Evolutionary conservation across 306 rosid species (phyloP), one percentile per base, ranked within the genome.

Genomic region (Oemleria cerasiformis): DNA sequence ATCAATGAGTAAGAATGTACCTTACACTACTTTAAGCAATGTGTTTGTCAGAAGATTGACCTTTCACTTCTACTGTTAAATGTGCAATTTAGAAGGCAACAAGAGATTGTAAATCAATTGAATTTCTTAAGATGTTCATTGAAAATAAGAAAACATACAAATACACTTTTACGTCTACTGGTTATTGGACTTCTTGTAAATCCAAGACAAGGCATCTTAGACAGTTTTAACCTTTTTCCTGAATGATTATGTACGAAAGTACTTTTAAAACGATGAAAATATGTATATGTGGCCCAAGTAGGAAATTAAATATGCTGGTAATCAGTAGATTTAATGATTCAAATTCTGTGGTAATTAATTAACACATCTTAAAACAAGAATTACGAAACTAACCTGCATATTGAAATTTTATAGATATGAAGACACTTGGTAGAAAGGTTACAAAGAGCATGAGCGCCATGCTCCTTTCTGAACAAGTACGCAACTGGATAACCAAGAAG

Each of bases 401-500:
- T 75, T n/a, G 73, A 84, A 74, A 92, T 71, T 75, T 79, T 89
- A 76, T 80, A 90, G 67, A 92, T 77, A 76, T 83, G 96, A 66
- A 92, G 98, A 76, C 86, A 79, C 85, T 86, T 90, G 76, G 87
- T 78, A 5, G 96, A 88, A 68, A 92, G 92, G 80, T 90, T 92
- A 75, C 71, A 82, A 63, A 87, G 68, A 70, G 96, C 92, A 55
- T 86, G 84, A 30, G 89, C 67, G 59, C 84, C 83, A 68, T 79
- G 89, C 49, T 90, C 92, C 85, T 85, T 90, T 78, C 90, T 75
- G 59, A 92, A 90, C 65, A 86, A 69, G 75, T 90, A 92, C 65
- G 84, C 95, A 65, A 92, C 84, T 30, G 98, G 96, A 66, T 92
- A 92, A 42, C 98, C 95, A 77, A 92, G 96, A 83, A 92, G 95